Base-by-base conservation (phyloP, 345 rosid genomes). In the Arabidopsis suecica region DNA sequence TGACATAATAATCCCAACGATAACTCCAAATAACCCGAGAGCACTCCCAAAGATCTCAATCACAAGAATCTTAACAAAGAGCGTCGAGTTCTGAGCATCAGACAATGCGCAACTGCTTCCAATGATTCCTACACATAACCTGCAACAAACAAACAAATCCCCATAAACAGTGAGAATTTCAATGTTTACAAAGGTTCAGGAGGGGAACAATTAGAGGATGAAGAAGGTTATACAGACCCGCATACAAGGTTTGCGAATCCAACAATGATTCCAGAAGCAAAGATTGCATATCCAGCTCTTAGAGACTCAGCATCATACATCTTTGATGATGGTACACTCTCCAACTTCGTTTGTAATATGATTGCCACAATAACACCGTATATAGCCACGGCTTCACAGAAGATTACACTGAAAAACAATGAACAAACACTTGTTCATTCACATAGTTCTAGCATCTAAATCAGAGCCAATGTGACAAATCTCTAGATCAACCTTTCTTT, bases 181-280 rank as follows among this genome's bases (percentile, higher is more conserved):
- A 37, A 14, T 0, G 9, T 25, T 50, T 8, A 48, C 44, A 47
- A 57, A 25, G 18, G 11, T 67, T 32, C 18, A 12, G 2, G 18
- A 18, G 6, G 49, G 6, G 49, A 1, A 28, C 32, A 3, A 28
- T 28, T 22, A 65, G 61, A 69, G 6, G 75, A 53, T 5, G 68
- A 84, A 66, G 32, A 81, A 67, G 32, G 80, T 65, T 81, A 79
- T 65, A 60, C 82, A 34, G 69, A 90, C 97, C 98, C 97, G 78
- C 98, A 93, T 56, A 90, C 98, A 76, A 95, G 97, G 82, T 95
- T 95, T 33, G 98, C 99, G 71, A 92, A 95, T 72, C 97, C 98
- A 70, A 95, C 99, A 25, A 95, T 95, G 69, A 92, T 89, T 78
- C 99, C 98, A 61, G 99, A 95, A 11, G 98, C 98, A 74, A 95